A percentile compares a stretch with the other conserved stretches of the same genome.
Conservation (phyloP, 495 filamentous ascomycete genomes). For the Podospora pseudocomata region DNA sequence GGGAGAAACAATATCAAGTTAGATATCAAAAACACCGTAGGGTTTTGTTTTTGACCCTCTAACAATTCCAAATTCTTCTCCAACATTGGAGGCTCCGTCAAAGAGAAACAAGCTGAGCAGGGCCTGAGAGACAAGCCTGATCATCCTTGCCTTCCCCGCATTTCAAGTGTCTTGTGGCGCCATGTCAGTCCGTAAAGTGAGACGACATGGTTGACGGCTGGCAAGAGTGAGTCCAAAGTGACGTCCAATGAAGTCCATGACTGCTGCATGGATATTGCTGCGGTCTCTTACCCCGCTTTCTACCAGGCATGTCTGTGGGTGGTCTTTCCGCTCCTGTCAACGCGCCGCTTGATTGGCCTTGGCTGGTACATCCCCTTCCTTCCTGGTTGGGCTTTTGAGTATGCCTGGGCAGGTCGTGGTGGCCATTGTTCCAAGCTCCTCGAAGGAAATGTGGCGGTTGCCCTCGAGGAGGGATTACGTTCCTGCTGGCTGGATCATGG, state of each 20-base stretch:
- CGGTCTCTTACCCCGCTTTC: constrained; percentile 32
- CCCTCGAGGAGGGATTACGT: neutral
- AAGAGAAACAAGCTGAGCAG: neutral
- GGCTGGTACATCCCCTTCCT: neutral
- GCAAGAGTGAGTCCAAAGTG: constrained; percentile 23
- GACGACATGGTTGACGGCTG: constrained; percentile 13
- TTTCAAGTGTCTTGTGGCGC: constrained; percentile 16
- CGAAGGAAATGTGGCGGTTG: neutral
- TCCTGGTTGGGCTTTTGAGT: constrained; percentile 1
- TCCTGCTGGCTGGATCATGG: constrained; percentile 5
- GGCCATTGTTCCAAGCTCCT: neutral
- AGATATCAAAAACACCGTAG: constrained; percentile 12
- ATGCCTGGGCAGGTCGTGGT: neutral
- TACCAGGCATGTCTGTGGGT: constrained; percentile 11
- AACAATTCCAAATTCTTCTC: neutral
- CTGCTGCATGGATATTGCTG: constrained; percentile 29
- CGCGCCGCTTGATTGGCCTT: neutral
- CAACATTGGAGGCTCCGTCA: neutral
- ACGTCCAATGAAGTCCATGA: constrained; percentile 28
- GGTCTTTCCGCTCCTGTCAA: constrained; percentile 6
- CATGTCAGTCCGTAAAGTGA: constrained; percentile 9
- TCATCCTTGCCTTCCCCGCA: constrained; percentile 7
- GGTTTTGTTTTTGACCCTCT: neutral
- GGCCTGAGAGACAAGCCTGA: neutral
- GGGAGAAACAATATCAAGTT: constrained; percentile 4